Evolutionary conservation across 352 stramenopile genomes (phyloP), one percentile per base, ranked within the genome.

Genomic region (Phytopythium oedochilum): DNA sequence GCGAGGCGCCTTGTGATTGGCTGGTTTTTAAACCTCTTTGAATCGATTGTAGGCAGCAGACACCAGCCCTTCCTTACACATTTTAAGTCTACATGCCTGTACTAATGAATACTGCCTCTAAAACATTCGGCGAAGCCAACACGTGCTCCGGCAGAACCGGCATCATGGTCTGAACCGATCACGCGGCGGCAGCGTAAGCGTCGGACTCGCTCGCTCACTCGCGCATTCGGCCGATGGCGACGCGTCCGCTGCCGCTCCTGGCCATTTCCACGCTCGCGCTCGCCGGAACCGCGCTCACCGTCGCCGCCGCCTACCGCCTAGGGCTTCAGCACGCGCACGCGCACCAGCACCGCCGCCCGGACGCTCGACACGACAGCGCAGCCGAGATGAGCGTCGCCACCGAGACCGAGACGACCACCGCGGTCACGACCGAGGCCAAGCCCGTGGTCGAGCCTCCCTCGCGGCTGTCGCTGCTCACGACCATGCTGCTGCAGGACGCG

Each of bases 371-470:
- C 20, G 23, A 26, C 12, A 18, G 23, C 23, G 14, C 42, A 5
- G 2, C 22, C 31, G 8, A 31, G 5, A 53, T 53, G 47, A 43
- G 31, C 47, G n/a, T 20, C 29, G 20, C 47, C 20, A n/a, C 20
- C 47, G 26, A 12, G 18, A 45, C 20, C n/a, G n/a, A n/a, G 8
- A 52, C 80, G 6, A 76, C 64, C 11, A 73, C 81, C 12, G 77
- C 81, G 29, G 73, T 54, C 3, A 64, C 75, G 5, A 80, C 81
- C 14, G 90, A 88, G 52, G 81, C 90, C 14, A 76, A 93, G 29
- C 78, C 70, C 1, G 46, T 80, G 36, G 46, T 69, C 51, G 25
- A 17, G 29, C 18, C 42, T 2, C 42, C 48, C 11, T 48, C 61
- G 34, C 70, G 51, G 22, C 64, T 65, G 38, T 71, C 71, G 11